These are phyloP conservation scores for Podaxis sp. DNA, from an alignment of 768 basidiomycete genomes.

Conservation along the genomic window DNA sequence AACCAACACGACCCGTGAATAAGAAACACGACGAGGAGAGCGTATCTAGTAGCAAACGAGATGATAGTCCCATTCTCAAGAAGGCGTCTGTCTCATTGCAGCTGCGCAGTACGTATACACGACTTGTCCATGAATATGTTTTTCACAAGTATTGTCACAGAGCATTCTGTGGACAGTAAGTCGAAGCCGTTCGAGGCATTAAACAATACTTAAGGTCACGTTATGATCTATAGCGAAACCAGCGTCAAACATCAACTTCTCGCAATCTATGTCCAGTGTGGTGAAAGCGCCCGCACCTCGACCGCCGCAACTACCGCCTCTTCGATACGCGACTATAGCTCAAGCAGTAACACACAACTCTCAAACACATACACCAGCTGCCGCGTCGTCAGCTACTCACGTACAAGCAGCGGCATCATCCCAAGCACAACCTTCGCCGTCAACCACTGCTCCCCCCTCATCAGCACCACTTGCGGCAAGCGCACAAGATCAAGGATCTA, in stretches of 20 bases:
- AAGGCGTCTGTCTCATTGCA: conserved; percentile 64
- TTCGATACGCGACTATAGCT: conserved; percentile 91
- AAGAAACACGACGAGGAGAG: conserved; percentile 87
- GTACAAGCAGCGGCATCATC: conserved; percentile 33
- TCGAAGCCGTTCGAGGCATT: conserved; percentile 12
- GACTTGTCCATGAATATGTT: conserved; percentile 6
- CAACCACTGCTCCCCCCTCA: conserved; percentile 41
- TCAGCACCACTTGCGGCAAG: conserved; percentile 28
- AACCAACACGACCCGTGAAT: conserved; percentile 59
- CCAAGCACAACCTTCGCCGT: conserved; percentile 14
- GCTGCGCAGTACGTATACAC: conserved; percentile 62
- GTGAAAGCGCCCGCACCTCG: conserved; percentile 67
- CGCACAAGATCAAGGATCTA: conserved; percentile 41
- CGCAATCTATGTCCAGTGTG: conserved; percentile 73
- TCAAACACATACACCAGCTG: conserved; percentile 46
- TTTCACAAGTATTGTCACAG: conserved; percentile 37
- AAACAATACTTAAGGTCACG: conserved; percentile 17
- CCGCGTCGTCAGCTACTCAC: conserved; percentile 34
- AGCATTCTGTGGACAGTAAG: conserved; percentile 71
- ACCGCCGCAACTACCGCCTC: conserved; percentile 66
- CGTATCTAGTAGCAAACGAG: conserved; percentile 69
- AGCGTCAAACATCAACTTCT: conserved; percentile 78
- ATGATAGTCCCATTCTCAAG: conserved; percentile 79
- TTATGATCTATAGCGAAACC: conserved; percentile 54
- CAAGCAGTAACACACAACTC: conserved; percentile 45